These are phyloP conservation scores for Populus tremula DNA, from an alignment of 345 rosid genomes.

Conservation along the genomic window DNA sequence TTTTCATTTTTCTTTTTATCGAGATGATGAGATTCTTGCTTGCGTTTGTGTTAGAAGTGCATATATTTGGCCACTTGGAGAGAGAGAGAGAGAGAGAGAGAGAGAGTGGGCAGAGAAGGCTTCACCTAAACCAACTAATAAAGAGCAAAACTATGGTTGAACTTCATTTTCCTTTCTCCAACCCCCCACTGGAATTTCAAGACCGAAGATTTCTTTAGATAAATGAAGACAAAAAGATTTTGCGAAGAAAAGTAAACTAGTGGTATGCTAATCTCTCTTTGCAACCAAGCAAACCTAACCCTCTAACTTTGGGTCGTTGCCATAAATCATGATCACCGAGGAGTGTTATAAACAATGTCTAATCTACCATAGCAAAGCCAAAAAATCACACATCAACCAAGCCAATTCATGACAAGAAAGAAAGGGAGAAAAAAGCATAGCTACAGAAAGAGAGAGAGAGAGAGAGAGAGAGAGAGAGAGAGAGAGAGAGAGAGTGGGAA, in stretches of 20 bases:
- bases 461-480: too few species aligned
- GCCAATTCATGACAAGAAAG: background rate
- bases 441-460: background rate
- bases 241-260: background rate
- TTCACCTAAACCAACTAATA: slow-evolving; percentile 5
- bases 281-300: background rate
- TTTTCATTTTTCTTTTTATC: background rate
- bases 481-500: background rate
- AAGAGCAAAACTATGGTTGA: background rate
- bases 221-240: background rate
- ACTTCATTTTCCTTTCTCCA: background rate
- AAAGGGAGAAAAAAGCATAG: background rate
- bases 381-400: background rate
- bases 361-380: background rate
- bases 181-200: background rate
- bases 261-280: background rate
- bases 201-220: background rate
- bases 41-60: background rate
- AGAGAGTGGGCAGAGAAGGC: background rate
- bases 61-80: background rate
- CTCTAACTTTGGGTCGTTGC: background rate
- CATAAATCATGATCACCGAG: background rate
- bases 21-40: background rate
- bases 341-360: background rate
- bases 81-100: background rate